Percentiles rank a stretch among this genome's conserved stretches.
These are phyloP conservation scores for Sungouiozyma ichnusensis DNA, from an alignment of 805 yeast species.

Conservation along the genomic window DNA sequence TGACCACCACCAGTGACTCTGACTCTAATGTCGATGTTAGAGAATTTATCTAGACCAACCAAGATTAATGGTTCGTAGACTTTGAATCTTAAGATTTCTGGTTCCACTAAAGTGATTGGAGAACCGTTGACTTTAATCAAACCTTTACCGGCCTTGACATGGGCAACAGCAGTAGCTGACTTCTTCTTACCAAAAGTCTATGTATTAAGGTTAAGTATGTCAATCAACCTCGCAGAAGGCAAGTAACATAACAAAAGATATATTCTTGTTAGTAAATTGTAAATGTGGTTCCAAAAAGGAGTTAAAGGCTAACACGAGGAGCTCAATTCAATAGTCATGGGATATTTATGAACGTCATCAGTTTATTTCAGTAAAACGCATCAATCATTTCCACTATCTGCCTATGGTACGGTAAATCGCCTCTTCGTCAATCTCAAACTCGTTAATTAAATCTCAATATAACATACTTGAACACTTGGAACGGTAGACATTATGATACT, in stretches of 20 bases:
- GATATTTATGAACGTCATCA: too few relatives aligned
- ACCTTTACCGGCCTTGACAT: constrained; percentile 98
- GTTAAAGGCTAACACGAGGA: too few relatives aligned
- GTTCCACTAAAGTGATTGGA: constrained; percentile 98
- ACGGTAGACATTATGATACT: constrained; percentile 50
- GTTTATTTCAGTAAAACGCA: too few relatives aligned
- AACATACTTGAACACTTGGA: constrained; percentile 54
- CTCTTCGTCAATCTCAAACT: background rate
- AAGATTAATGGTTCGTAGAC: constrained; percentile 98
- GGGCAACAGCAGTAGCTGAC: constrained; percentile 99
- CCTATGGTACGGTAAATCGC: too few relatives aligned
- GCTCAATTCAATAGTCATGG: too few relatives aligned
- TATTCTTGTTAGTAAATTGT: constrained; percentile 8
- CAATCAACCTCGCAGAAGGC: background rate
- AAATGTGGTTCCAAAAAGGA: too few relatives aligned
- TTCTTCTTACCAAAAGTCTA: constrained; percentile 99
- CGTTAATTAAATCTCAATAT: background rate
- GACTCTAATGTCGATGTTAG: constrained; percentile 96
- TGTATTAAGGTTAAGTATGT: constrained; percentile 7
- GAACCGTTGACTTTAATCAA: constrained; percentile 98
- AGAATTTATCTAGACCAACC: constrained; percentile 98
- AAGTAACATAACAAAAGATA: background rate
- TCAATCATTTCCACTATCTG: too few relatives aligned
- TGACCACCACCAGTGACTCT: constrained; percentile 99
- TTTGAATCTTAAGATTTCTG: constrained; percentile 98